Conservation (phyloP, 805 yeast species). For the Tetrapisispora taiwanensis region DNA sequence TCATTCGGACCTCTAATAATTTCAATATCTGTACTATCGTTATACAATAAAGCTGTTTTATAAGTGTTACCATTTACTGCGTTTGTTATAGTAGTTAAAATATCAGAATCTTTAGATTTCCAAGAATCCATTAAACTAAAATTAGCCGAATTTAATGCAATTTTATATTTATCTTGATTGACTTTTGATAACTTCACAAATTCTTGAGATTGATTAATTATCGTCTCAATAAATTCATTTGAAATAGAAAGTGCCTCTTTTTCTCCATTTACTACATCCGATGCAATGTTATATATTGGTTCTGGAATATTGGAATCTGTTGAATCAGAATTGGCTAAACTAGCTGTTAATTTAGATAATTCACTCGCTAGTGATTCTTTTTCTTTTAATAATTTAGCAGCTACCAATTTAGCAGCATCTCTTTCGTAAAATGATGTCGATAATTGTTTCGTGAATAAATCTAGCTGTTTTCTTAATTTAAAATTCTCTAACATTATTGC, state of each 20-base stretch:
- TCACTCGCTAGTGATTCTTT: conserved; percentile 65
- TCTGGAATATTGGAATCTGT: conserved; percentile 9
- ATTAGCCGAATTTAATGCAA: not conserved
- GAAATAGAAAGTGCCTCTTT: not conserved
- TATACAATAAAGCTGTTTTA: not conserved
- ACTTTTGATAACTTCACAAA: conserved; percentile 1
- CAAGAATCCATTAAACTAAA: not conserved
- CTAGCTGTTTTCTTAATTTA: conserved; percentile 61
- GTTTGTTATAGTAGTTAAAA: not conserved
- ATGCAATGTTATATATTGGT: not conserved
- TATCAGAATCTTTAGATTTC: not conserved
- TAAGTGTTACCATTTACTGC: not conserved
- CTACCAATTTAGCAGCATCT: conserved; percentile 86
- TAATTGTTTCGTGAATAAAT: conserved; percentile 56
- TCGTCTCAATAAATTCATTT: conserved; percentile 2
- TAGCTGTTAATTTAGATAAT: conserved; percentile 41
- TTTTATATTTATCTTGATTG: conserved; percentile 3
- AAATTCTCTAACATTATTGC: conserved; percentile 73
- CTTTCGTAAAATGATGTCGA: conserved; percentile 71
- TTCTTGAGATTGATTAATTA: conserved; percentile 1
- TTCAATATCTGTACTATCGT: not conserved
- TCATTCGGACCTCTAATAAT: not conserved
- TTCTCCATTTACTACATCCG: not conserved
- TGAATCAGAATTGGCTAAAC: conserved; percentile 25
- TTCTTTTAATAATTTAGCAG: conserved; percentile 63